Conservation (phyloP, 495 filamentous ascomycete species). For the Penicillium cataractarum region DNA sequence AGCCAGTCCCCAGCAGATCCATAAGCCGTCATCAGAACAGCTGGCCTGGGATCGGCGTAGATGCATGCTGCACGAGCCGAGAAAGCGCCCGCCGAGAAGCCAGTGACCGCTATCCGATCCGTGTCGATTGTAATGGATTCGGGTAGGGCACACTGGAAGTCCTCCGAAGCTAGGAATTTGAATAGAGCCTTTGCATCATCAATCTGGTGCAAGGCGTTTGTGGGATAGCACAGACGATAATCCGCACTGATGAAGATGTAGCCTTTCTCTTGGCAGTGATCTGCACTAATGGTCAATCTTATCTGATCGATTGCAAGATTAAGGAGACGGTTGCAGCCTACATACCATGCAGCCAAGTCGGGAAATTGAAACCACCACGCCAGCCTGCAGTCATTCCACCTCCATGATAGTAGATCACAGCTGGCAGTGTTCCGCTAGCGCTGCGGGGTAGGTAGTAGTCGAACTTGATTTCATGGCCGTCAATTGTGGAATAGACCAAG, state of each 20-base stretch:
- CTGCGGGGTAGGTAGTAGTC: slow-evolving; percentile 32
- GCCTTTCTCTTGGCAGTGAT: slow-evolving; percentile 27
- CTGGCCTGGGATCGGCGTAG: slow-evolving; percentile 38
- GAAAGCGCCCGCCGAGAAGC: slow-evolving; percentile 43
- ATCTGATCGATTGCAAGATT: background rate
- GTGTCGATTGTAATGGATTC: slow-evolving; percentile 22
- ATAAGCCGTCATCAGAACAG: slow-evolving; percentile 34
- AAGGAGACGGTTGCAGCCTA: background rate
- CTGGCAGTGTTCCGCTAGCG: slow-evolving; percentile 24
- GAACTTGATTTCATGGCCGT: slow-evolving; percentile 36
- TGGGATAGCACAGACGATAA: slow-evolving; percentile 35
- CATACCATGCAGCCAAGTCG: slow-evolving; percentile 26
- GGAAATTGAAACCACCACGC: slow-evolving; percentile 24
- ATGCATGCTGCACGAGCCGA: slow-evolving; percentile 41
- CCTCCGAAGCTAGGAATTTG: slow-evolving; percentile 19
- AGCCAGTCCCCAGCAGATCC: slow-evolving; percentile 38
- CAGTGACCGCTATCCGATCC: slow-evolving; percentile 37
- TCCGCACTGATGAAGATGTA: slow-evolving; percentile 37
- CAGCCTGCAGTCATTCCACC: slow-evolving; percentile 41
- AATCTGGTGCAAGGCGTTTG: slow-evolving; percentile 32
- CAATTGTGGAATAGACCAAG: slow-evolving; percentile 31
- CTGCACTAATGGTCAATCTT: slow-evolving; percentile 10
- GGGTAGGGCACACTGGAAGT: slow-evolving; percentile 21
- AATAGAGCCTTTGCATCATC: slow-evolving; percentile 31
- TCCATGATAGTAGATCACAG: slow-evolving; percentile 43